phyloP scores from a whole-genome alignment of 305 asterid species.

The Fraxinus sp. region DNA sequence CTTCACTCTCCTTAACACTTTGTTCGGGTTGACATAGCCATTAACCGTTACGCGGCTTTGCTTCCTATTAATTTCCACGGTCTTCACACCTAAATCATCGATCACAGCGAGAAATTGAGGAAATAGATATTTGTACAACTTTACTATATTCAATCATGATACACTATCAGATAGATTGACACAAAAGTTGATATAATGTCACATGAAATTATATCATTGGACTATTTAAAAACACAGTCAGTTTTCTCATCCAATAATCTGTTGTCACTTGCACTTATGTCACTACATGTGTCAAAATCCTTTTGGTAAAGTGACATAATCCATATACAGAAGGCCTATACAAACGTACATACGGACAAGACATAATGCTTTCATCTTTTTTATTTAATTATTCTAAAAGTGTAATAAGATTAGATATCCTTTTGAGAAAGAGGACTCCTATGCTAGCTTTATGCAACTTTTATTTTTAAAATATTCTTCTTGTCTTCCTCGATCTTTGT shows the following conservation, averaged over 20 bases:
- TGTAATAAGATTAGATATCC: background rate
- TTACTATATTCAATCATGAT: background rate
- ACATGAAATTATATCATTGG: too few species aligned
- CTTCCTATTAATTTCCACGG: constrained; percentile 68
- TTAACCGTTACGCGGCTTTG: constrained; percentile 72
- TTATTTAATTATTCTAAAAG: background rate
- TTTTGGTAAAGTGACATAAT: too few species aligned
- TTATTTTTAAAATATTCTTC: background rate
- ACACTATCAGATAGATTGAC: too few species aligned
- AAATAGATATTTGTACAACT: background rate
- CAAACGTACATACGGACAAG: background rate
- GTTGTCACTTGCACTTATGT: too few species aligned
- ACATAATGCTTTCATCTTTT: background rate
- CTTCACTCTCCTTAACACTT: constrained; percentile 67
- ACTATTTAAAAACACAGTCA: too few species aligned
- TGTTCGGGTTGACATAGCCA: constrained; percentile 67
- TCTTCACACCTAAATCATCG: constrained; percentile 58
- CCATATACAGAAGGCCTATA: background rate
- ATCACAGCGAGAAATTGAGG: background rate
- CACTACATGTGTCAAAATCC: too few species aligned
- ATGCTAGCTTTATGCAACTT: background rate
- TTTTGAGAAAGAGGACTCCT: background rate
- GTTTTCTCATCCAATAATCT: too few species aligned
- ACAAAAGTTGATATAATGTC: too few species aligned
- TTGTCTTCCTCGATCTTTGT: background rate